Evolutionary conservation across 257 asterid species (phyloP), one percentile per base, ranked within the genome.

Genomic region (Solanum chmielewskii): DNA sequence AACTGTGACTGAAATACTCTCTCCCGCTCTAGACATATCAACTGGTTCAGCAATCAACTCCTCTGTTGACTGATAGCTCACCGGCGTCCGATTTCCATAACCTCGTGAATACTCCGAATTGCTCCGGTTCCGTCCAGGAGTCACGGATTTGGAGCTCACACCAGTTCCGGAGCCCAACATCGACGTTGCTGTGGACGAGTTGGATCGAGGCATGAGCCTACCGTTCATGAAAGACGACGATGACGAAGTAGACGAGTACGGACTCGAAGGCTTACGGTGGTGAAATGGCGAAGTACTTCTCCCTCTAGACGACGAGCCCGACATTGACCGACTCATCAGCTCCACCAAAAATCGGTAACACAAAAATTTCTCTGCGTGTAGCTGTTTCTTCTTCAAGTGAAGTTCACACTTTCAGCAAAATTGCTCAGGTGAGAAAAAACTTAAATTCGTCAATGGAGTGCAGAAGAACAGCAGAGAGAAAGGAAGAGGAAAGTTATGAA

Each of bases 1-100:
- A 93, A 97, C 93, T 31, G 99, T 97, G 75, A 96, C 99, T 11
- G 98, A 95, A 88, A 97, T 96, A 88, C 98, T 95, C 83, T 97
- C 99, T 88, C 92, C 98, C 89, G 98, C 91, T 95, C 94, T 84
- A 77, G 99, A 89, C 37, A 90, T 85, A 88, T 91, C 97, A 21
- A 88, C 90, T 16, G 93, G 95, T 90, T 95, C 99, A 15, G 90
- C 92, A 73, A 89, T 78, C 86, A 94, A 89, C 90, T 93, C 98
- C 45, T 96, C 99, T 87, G 88, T 90, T 68, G 94, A 81, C 47
- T 96, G 96, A 88, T 89, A 95, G 86, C 91, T 90, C 71, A 90
- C 97, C 84, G 95, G 97, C 59, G 97, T 90, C 87, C 84, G 92
- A 68, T 82, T 86, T 47, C 49, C 91, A 77, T 84, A 89, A 18